These are phyloP conservation scores for Cystobasidium tubakii DNA, from an alignment of 768 basidiomycete species.

Conservation along the genomic window DNA sequence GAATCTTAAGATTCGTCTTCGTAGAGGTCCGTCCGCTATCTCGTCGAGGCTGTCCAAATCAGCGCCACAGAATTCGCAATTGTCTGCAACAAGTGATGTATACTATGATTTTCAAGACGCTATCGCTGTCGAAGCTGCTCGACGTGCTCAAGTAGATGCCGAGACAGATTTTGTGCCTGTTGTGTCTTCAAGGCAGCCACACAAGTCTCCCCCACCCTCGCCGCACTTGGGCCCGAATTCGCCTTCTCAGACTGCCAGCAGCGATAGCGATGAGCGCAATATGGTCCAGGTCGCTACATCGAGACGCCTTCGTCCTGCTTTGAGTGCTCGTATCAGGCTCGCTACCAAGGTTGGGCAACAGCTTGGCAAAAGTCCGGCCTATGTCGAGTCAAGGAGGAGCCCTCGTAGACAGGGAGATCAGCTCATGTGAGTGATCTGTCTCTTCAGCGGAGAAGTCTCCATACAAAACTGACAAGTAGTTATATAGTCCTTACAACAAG, in stretches of 20 bases:
- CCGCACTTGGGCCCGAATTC: neutral
- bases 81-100: neutral
- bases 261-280: conserved; percentile 1
- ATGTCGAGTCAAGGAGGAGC: neutral
- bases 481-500: neutral
- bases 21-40: neutral
- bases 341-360: conserved; percentile 31
- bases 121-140: neutral
- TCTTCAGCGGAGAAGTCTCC: neutral
- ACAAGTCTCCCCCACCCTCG: neutral
- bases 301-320: neutral
- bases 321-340: conserved; percentile 2
- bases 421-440: conserved; percentile 11
- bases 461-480: neutral
- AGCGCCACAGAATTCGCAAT: neutral
- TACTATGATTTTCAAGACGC: conserved; percentile 1
- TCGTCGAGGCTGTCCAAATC: neutral
- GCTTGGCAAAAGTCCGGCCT: conserved; percentile 28
- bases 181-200: neutral
- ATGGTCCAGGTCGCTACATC: conserved; percentile 10
- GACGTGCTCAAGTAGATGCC: conserved; percentile 16
- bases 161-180: conserved; percentile 24
- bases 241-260: neutral
- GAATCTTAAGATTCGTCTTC: neutral
- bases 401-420: conserved; percentile 21